Evolutionary conservation across 2,329 filamentous ascomycete genomes (phyloP), one percentile per base, ranked within the genome.

Genomic region (Calonectria pseudoreteaudii): DNA sequence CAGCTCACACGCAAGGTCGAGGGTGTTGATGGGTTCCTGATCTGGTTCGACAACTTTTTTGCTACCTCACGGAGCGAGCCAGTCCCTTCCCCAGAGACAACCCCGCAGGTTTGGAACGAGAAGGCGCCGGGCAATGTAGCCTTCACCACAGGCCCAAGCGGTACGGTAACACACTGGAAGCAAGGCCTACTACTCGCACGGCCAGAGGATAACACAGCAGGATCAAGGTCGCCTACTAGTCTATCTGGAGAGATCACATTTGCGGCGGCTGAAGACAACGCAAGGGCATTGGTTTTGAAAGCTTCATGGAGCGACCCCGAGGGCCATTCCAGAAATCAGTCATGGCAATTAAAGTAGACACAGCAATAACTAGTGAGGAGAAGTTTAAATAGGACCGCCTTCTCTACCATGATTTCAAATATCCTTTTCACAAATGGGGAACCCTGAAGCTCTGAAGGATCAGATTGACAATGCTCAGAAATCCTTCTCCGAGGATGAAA

Each of bases 21-120:
- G 73, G 86, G 88, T 2, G 86, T 98, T n/a, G 95, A 98, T 81
- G 96, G 95, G 6, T 98, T 95, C 84, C 89, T 95, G 18, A 90
- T 98, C 78, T 98, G 96, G 95, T 98, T 98, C 82, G 96, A 98
- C 83, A 96, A 94, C 30, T 97, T 97, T 87, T 98, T 98, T 85
- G 91, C 94, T 77, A 91, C 92, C 13, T 90, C 90, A 0, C 86
- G 89, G 44, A 85, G 88, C 44, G 85, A 88, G 36, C 85, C 87
- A 28, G 86, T 91, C 60, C 87, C 88, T 11, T 76, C 87, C 11
- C 85, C 88, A 36, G 84, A 89, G 74, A 87, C 87, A n/a, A 90
- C 91, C 66, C 91, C 92, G 0, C 87, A 92, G 70, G 87, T 90
- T 5, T 95, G 93, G 91, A 85, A 83, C 7, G 89, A 90, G 76